A percentile compares a stretch with the other conserved stretches of the same genome.
Conservation (phyloP, 2,329 filamentous ascomycete genomes). For the Cercospora zeae-maydis region DNA sequence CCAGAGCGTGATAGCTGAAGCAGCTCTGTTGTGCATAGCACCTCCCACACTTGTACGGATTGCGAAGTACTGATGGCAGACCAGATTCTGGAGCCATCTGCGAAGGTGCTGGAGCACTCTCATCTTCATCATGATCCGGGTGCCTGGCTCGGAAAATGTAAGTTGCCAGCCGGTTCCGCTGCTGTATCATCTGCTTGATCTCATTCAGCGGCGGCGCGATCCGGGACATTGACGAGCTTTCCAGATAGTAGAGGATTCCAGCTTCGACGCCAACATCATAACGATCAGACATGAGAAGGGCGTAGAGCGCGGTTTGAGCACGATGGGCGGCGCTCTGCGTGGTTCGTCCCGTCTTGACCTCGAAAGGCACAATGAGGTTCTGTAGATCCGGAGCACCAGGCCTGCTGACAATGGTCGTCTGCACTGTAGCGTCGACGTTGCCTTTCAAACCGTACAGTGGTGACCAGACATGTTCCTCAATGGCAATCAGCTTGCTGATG, state of each 20-base stretch:
- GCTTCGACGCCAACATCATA: constrained; percentile 91
- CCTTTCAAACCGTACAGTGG: constrained; percentile 96
- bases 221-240: constrained; percentile 78
- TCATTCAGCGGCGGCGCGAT: constrained; percentile 84
- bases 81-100: constrained; percentile 50
- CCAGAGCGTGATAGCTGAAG: constrained; percentile 88
- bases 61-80: constrained; percentile 81
- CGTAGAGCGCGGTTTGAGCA: constrained; percentile 93
- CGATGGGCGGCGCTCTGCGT: constrained; percentile 76
- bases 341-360: constrained; percentile 88
- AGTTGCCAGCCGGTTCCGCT: constrained; percentile 83
- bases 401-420: constrained; percentile 74
- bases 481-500: constrained; percentile 88
- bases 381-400: constrained; percentile 50
- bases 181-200: constrained; percentile 92
- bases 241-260: constrained; percentile 92
- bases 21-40: constrained; percentile 91
- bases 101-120: constrained; percentile 8
- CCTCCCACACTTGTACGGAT: constrained; percentile 72
- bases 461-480: constrained; percentile 98
- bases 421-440: constrained; percentile 94
- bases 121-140: constrained; percentile 15
- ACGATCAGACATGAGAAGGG: constrained; percentile 83
- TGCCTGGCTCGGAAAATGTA: constrained; percentile 59
- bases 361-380: constrained; percentile 78